A percentile compares a stretch with the other conserved stretches of the same genome.
These are phyloP conservation scores for Fusarium cyanostomum DNA, from an alignment of 2,329 filamentous ascomycete species.

Conservation along the genomic window DNA sequence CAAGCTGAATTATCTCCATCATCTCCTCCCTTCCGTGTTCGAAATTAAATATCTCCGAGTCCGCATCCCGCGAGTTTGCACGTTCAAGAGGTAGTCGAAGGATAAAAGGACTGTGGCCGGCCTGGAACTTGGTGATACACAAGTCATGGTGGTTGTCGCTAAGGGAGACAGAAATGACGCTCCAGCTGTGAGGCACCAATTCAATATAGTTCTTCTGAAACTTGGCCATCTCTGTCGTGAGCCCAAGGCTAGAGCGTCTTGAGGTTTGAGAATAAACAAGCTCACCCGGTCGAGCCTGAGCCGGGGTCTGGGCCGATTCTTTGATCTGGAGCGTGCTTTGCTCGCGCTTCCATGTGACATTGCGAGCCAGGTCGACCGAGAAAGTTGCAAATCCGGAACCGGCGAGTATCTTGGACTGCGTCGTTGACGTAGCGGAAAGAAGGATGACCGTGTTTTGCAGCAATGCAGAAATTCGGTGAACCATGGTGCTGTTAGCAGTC, in stretches of 20 bases:
- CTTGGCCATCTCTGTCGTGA: constrained; percentile 62
- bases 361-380: constrained; percentile 75
- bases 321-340: constrained; percentile 62
- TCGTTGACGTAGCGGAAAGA: constrained; percentile 67
- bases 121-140: constrained; percentile 85
- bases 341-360: constrained; percentile 73
- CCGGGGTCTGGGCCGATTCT: constrained; percentile 3
- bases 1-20: constrained; percentile 80
- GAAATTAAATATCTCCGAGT: constrained; percentile 83
- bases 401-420: constrained; percentile 56
- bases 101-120: constrained; percentile 81
- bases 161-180: constrained; percentile 83
- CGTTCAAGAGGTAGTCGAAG: constrained; percentile 86
- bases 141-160: constrained; percentile 86
- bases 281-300: constrained; percentile 5
- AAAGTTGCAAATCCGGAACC: constrained; percentile 68
- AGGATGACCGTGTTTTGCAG: constrained; percentile 73
- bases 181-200: constrained; percentile 85
- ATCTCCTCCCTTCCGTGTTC: constrained; percentile 82
- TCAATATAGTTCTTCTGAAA: constrained; percentile 87
- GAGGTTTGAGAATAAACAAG: constrained; percentile 15
- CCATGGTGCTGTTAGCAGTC: constrained; percentile 64
- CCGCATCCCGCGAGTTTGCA: constrained; percentile 81
- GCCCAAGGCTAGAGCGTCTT: constrained; percentile 56
- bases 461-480: constrained; percentile 71